A percentile compares a stretch with the other conserved stretches of the same genome.
phyloP scores from a whole-genome alignment of 768 basidiomycete genomes.

The Boletus barrowsii region DNA sequence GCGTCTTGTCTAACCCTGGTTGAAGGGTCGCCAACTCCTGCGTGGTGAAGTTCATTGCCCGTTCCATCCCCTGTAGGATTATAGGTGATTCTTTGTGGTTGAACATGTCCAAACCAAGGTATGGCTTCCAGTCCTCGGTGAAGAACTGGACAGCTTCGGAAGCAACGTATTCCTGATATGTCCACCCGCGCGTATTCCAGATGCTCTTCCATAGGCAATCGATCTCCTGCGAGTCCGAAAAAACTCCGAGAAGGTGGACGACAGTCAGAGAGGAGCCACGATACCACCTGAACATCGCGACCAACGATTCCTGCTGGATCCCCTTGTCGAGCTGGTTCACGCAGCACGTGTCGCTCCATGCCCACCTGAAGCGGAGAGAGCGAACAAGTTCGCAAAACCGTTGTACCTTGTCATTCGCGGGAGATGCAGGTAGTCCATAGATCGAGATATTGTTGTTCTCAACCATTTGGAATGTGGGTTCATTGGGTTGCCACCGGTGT shows the following conservation, averaged over 20 bases:
- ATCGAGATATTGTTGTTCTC: no score
- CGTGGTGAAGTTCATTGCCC: no score
- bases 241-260: conserved; percentile 5
- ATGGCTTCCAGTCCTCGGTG: conserved; percentile 11
- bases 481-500: not conserved
- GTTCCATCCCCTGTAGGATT: not conserved
- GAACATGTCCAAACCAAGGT: not conserved
- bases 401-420: no score
- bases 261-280: conserved; percentile 1
- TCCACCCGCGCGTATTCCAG: conserved; percentile 13
- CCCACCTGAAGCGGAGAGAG: not conserved
- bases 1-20: no score
- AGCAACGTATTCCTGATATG: conserved; percentile 12
- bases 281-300: conserved; percentile 16
- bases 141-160: conserved; percentile 1
- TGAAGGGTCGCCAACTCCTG: no score
- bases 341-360: conserved; percentile 12
- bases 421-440: no score
- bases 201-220: not conserved
- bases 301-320: conserved; percentile 1
- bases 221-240: not conserved
- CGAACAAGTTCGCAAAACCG: no score
- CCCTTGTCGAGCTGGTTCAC: not conserved
- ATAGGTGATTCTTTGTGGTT: conserved; percentile 5
- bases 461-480: no score